Base-by-base conservation (phyloP, 257 asterid species). In the Primulina eburnea region DNA sequence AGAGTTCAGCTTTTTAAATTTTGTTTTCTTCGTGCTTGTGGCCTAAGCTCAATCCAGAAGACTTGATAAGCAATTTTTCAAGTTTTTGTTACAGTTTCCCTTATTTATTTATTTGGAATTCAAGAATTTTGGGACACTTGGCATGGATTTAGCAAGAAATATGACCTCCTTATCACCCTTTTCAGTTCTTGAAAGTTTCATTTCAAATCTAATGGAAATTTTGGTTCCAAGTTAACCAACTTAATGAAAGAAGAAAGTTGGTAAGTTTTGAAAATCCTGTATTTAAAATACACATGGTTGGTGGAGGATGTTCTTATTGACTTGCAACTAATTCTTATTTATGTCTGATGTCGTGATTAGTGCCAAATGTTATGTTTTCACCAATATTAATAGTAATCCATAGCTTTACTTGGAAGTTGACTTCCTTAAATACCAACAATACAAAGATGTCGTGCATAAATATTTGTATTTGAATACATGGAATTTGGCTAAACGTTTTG, bases 341-440 rank as follows among this genome's bases (percentile, higher is more conserved):
- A 62, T 61, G 55, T 12, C 21, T 40, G 10, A 34, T 63, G 9
- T 30, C 8, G 7, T 20, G 47, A 74, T 75, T 32, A 24, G 9
- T 34, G 53, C 50, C 28, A 43, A 40, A 59, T 59, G 8, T 43
- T 66, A 55, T 18, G 14, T 71, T 52, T 16, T 58, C 62, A 55
- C 18, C 9, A 28, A 3, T 10, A n/a, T 17, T 17, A 8, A 72
- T 64, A 64, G 66, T 29, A 5, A 32, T 32, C 6, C 34, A 32
- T 32, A 32, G 34, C 34, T 32, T 32, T 32, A 3, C 34, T 3
- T 2, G 6, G 6, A 32, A 32, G 34, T 32, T 2, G 17, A 40
- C 17, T 40, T 70, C 60, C 78, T 65, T 6, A 55, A 73, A 67
- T 6, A 73, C 43, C 37, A 32, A 58, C 4, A 34, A 43, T 47